phyloP scores from a whole-genome alignment of 208 protist genomes.

The Phytomonas francai region DNA sequence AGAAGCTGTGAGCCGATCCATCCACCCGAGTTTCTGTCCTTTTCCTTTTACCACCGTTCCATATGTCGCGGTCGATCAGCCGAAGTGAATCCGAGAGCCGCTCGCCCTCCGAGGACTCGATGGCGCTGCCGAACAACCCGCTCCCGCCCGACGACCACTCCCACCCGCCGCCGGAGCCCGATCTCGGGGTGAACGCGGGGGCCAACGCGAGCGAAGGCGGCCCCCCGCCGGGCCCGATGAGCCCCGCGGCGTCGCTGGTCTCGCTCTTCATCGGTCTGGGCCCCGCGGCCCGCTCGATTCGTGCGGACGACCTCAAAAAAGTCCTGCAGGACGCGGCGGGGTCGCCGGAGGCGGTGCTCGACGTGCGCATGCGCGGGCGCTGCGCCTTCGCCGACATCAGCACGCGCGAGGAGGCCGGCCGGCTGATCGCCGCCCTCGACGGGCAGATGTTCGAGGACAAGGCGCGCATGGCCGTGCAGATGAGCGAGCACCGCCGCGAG shows the following conservation, averaged over 20 bases:
- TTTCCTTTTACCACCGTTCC: no score
- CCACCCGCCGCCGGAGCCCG: neutral
- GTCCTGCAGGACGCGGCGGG: constrained; percentile 23
- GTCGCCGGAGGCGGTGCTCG: constrained; percentile 13
- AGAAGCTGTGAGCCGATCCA: no score
- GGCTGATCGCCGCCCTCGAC: constrained; percentile 42
- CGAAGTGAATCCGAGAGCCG: no score
- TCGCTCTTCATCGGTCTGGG: constrained; percentile 71
- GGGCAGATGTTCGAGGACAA: constrained; percentile 29
- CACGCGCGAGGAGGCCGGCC: constrained; percentile 26
- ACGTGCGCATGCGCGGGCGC: constrained; percentile 57
- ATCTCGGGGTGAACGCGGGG: neutral
- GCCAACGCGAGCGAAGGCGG: neutral
- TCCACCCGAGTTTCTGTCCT: no score
- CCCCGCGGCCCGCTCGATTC: constrained; percentile 26
- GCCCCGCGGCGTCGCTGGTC: constrained; percentile 4
- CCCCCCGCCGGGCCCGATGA: neutral
- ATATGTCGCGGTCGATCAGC: no score
- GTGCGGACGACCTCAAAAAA: constrained; percentile 14
- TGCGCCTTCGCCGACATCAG: constrained; percentile 66
- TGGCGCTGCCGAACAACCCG: constrained; percentile 17
- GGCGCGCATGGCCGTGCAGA: constrained; percentile 45
- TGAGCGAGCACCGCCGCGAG: constrained; percentile 24
- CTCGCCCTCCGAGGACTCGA: no score
- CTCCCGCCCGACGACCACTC: neutral